These are phyloP conservation scores for Skeletonema tropicum DNA, from an alignment of 108 stramenopile genomes.

Conservation along the genomic window DNA sequence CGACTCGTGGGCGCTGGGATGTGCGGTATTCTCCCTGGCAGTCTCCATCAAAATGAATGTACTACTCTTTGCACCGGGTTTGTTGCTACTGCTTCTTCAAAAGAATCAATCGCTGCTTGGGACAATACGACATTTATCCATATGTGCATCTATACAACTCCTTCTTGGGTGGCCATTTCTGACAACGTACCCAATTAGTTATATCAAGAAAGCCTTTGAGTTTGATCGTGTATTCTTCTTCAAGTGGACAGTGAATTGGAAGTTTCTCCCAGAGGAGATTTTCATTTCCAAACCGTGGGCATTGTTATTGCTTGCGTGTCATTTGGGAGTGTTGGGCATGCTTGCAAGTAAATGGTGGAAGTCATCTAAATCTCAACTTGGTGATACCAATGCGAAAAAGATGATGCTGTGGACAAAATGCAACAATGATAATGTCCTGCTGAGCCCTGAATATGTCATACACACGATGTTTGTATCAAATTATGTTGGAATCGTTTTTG, in stretches of 20 bases:
- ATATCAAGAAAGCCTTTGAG: conserved; percentile 95
- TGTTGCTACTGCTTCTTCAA: conserved; percentile 86
- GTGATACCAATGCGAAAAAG: conserved; percentile 20
- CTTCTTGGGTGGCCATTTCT: conserved; percentile 94
- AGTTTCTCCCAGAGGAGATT: conserved; percentile 89
- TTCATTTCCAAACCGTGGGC: conserved; percentile 80
- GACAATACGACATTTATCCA: conserved; percentile 42
- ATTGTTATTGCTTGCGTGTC: conserved; percentile 63
- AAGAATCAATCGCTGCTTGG: conserved; percentile 53
- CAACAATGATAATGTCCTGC: neutral
- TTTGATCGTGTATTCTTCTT: conserved; percentile 95
- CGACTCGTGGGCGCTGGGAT: conserved; percentile 81
- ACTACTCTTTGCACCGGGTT: conserved; percentile 94
- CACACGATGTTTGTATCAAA: conserved; percentile 90
- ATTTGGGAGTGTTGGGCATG: conserved; percentile 57
- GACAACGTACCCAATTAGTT: conserved; percentile 81
- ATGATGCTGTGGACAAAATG: conserved; percentile 35
- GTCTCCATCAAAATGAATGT: conserved; percentile 98
- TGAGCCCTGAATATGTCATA: conserved; percentile 69
- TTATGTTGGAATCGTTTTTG: conserved; percentile 94
- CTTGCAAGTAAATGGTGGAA: conserved; percentile 68
- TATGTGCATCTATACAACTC: conserved; percentile 85
- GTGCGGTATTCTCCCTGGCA: conserved; percentile 88
- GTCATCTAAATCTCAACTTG: conserved; percentile 38
- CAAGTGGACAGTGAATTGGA: conserved; percentile 98